These are phyloP conservation scores for Ophiostoma montium DNA, from an alignment of 2,329 filamentous ascomycete species.

Conservation along the genomic window DNA sequence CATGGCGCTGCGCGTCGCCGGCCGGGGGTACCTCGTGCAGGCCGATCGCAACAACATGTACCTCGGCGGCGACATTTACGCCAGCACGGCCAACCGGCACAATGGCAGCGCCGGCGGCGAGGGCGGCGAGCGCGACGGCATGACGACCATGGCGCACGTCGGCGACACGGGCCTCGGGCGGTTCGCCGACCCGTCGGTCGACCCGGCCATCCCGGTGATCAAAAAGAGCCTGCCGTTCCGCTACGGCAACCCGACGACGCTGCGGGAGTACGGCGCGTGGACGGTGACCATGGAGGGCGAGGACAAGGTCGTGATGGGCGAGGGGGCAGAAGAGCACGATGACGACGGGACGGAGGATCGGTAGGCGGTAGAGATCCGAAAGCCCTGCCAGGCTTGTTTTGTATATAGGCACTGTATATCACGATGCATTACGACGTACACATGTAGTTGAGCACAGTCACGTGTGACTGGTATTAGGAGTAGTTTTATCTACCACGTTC, in stretches of 20 bases:
- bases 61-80: background rate
- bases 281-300: background rate
- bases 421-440: too few species aligned
- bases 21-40: conserved; percentile 9
- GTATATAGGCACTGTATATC: too few species aligned
- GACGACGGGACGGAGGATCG: background rate
- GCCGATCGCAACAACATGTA: background rate
- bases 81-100: background rate
- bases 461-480: too few species aligned
- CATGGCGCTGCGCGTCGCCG: conserved; percentile 25
- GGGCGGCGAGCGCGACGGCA: background rate
- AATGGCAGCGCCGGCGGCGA: background rate
- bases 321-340: background rate
- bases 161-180: conserved; percentile 15
- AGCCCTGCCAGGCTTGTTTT: too few species aligned
- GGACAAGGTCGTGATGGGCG: background rate
- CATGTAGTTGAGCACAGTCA: too few species aligned
- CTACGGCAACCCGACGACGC: conserved; percentile 7
- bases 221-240: conserved; percentile 7
- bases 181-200: conserved; percentile 8
- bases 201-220: conserved; percentile 1
- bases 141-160: conserved; percentile 9
- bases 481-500: background rate
- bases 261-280: conserved; percentile 1
- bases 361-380: background rate